A percentile compares a stretch with the other conserved stretches of the same genome.
phyloP scores from a whole-genome alignment of 495 filamentous ascomycete genomes.

The Cryomyces antarcticus region DNA sequence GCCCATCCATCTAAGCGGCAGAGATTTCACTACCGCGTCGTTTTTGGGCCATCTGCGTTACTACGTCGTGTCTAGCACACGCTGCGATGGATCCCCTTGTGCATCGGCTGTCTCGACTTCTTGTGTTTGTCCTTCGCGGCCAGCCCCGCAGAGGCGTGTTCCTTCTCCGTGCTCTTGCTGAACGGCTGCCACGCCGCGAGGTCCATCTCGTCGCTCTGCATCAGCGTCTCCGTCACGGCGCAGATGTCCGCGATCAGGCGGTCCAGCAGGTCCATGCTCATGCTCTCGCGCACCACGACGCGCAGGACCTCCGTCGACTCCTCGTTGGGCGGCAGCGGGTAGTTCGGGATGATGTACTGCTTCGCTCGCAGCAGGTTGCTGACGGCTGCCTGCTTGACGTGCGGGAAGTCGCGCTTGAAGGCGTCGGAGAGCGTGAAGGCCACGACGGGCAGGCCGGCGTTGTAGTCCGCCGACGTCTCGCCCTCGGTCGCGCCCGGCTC shows the following conservation, averaged over 20 bases:
- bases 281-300: conserved; percentile 46
- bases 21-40: no score
- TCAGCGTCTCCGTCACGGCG: conserved; percentile 34
- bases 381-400: conserved; percentile 45
- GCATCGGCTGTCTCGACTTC: conserved; percentile 23
- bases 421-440: conserved; percentile 44
- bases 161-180: conserved; percentile 18
- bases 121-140: conserved; percentile 17
- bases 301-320: conserved; percentile 46
- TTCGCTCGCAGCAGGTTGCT: conserved; percentile 43
- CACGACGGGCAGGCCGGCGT: conserved; percentile 50
- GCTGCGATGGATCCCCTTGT: conserved; percentile 35
- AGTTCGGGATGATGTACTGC: conserved; percentile 63
- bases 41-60: no score
- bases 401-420: conserved; percentile 40
- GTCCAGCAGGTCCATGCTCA: conserved; percentile 50
- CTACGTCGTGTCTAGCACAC: conserved; percentile 25
- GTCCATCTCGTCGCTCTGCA: conserved; percentile 27
- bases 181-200: conserved; percentile 19
- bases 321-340: conserved; percentile 44
- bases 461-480: conserved; percentile 39
- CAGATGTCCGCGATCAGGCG: conserved; percentile 34
- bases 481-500: conserved; percentile 18
- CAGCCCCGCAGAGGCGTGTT: conserved; percentile 16
- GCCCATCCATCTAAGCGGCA: no score